Evolutionary conservation across 192 early-diverging fungal species (phyloP), one percentile per base, ranked within the genome.

Genomic region (Rhizophagus sp.): DNA sequence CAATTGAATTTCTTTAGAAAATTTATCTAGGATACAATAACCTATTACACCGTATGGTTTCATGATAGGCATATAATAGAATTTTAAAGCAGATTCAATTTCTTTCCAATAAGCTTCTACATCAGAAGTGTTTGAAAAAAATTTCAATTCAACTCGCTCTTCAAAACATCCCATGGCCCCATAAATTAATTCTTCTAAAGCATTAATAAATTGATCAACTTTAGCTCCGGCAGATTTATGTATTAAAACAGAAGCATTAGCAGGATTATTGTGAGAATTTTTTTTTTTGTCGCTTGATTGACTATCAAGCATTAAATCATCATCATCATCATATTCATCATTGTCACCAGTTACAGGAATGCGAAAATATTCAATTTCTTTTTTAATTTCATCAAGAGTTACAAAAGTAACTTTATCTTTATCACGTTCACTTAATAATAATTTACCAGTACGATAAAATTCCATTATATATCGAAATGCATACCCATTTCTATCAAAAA

Each of bases 371-470:
- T 57, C 17, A 57, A 57, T 57, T 57, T 57, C 52, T 4, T 57
- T 57, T 57, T 19, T 0, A 57, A 57, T 57, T 57, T 57, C 52
- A 57, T 57, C 52, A 57, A 57, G 19, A 22, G 52, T 57, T 22
- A 57, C 52, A 57, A 57, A 57, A 57, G 52, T 57, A 57, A 57
- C 52, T 22, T 57, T 57, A 57, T 57, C 52, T 57, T 57, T 57
- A 57, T 57, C 52, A 57, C 52, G 52, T 57, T 57, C 52, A 57
- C 52, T 57, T 57, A 57, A 57, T 22, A 57, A 57, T 57, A 57
- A 57, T 78, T 70, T 36, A 24, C 76, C 76, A 13, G 62, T 78
- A 19, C 76, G 22, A 70, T 78, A 78, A 75, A 50, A 78, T 70
- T 78, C 25, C 22, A 78, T 7, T 27, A 78, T 70, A n/a, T 68